Evolutionary conservation across 2,329 filamentous ascomycete genomes (phyloP).

Genomic region (Hypoxylon sp.): DNA sequence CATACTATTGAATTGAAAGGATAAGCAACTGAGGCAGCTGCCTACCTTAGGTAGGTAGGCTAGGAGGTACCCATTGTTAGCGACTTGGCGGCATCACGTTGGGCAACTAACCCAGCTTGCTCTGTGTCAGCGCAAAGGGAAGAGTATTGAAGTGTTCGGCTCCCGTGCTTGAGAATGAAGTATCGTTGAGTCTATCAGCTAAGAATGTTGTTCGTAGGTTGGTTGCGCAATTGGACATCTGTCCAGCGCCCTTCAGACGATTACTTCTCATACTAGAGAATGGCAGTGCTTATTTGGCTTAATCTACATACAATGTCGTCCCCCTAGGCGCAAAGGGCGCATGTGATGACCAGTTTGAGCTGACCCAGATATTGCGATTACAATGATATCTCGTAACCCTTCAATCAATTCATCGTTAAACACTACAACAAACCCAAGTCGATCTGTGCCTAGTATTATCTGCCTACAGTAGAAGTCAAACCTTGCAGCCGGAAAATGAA

Average conservation of each 20-base stretch:
- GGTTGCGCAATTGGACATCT: background rate
- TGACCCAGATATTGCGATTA: background rate
- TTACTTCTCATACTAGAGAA: background rate
- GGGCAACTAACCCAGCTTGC: background rate
- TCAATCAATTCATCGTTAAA: background rate
- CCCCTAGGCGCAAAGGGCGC: background rate
- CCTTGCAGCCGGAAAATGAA: slow-evolving; percentile 34
- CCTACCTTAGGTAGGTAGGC: too few species aligned
- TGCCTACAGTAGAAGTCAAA: background rate
- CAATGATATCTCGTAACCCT: background rate
- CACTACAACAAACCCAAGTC: background rate
- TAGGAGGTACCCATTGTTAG: slow-evolving; percentile 16
- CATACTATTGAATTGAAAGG: slow-evolving; percentile 18
- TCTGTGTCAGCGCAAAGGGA: background rate
- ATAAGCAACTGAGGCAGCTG: slow-evolving; percentile 3
- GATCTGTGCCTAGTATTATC: background rate
- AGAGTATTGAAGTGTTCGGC: background rate
- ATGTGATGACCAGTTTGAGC: background rate
- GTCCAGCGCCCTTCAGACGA: too few species aligned
- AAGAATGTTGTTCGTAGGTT: background rate
- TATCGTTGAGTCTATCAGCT: background rate
- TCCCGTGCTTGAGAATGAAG: background rate
- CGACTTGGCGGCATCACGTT: slow-evolving; percentile 5
- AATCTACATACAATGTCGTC: background rate
- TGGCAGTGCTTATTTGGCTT: background rate